A percentile compares a stretch with the other conserved stretches of the same genome.
phyloP scores from a whole-genome alignment of 768 basidiomycete species.

The Agrocybe pediades region DNA sequence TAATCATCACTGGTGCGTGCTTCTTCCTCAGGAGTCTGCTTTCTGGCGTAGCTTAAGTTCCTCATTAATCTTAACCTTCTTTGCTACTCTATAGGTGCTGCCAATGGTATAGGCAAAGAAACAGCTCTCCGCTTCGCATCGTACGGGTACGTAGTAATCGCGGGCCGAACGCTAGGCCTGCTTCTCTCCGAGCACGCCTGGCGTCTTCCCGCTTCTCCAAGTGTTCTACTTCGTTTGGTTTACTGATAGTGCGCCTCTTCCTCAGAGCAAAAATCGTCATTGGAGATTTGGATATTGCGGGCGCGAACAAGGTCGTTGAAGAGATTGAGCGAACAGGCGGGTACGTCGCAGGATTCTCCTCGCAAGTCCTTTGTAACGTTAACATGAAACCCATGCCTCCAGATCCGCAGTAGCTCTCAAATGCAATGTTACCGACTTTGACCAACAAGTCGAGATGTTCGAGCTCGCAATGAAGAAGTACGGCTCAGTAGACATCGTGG shows the following conservation, averaged over 20 bases:
- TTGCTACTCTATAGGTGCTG: constrained; percentile 36
- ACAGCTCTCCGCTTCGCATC: constrained; percentile 52
- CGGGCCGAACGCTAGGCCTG: not conserved
- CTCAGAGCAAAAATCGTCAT: constrained; percentile 55
- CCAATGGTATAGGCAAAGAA: constrained; percentile 56
- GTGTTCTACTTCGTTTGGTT: not conserved
- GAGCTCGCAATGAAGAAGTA: constrained; percentile 46
- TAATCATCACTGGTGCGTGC: constrained; percentile 51
- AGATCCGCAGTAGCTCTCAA: constrained; percentile 43
- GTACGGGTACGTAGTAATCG: constrained; percentile 40
- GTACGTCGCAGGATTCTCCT: constrained; percentile 28
- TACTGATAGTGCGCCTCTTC: not conserved
- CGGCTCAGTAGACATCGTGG: constrained; percentile 56
- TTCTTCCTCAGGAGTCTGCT: not conserved
- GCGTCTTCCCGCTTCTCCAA: not conserved
- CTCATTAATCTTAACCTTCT: not conserved
- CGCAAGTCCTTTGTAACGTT: not conserved
- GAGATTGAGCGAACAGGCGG: constrained; percentile 45
- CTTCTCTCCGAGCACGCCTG: not conserved
- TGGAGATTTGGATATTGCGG: constrained; percentile 47
- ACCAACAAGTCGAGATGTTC: constrained; percentile 54
- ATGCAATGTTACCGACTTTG: constrained; percentile 57
- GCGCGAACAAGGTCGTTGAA: constrained; percentile 39
- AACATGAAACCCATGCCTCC: not conserved
- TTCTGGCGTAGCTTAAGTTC: not conserved